These are phyloP conservation scores for Nicotiana otophora DNA, from an alignment of 257 asterid genomes.

Conservation along the genomic window DNA sequence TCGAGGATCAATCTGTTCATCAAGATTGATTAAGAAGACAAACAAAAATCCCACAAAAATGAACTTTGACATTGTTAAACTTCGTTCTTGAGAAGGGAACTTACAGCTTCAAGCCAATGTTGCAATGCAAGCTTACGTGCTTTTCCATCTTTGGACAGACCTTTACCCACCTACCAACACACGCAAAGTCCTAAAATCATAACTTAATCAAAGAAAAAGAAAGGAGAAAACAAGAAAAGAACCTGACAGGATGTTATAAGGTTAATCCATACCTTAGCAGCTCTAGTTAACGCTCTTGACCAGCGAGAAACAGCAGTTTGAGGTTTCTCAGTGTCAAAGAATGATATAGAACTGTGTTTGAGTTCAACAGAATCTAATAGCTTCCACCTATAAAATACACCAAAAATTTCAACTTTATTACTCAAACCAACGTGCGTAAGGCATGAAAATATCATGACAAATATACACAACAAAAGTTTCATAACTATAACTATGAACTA, in stretches of 20 bases:
- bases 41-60: background rate
- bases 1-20: conserved; percentile 67
- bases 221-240: background rate
- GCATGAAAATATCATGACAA: background rate
- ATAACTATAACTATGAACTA: background rate
- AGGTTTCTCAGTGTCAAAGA: conserved; percentile 66
- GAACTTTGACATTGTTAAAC: background rate
- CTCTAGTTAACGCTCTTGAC: conserved; percentile 70
- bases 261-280: conserved; percentile 52
- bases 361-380: conserved; percentile 77
- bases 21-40: background rate
- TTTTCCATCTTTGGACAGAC: conserved; percentile 60
- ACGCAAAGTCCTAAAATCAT: background rate
- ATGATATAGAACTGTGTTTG: conserved; percentile 55
- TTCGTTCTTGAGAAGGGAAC: conserved; percentile 20
- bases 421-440: background rate
- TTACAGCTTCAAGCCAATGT: conserved; percentile 94
- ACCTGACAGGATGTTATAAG: background rate
- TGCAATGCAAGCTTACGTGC: conserved; percentile 89
- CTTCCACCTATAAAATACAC: conserved; percentile 65
- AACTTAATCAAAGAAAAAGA: background rate
- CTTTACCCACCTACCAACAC: conserved; percentile 66
- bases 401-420: background rate
- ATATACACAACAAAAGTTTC: background rate
- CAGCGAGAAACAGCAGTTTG: conserved; percentile 75